Base-by-base conservation (phyloP, 768 basidiomycete genomes). In the Lactarius tabidus region DNA sequence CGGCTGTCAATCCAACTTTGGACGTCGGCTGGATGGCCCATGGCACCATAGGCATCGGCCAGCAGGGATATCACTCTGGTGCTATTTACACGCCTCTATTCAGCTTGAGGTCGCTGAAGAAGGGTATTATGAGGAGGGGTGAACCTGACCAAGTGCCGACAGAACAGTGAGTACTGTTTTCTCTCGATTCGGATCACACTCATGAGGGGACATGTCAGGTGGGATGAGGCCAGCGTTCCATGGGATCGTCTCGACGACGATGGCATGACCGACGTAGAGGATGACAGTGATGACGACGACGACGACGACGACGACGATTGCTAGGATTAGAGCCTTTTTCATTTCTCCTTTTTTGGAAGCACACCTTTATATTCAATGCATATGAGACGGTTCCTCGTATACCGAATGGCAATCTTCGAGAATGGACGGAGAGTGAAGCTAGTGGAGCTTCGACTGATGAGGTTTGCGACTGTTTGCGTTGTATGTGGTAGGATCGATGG, bases 221-320 rank as follows among this genome's bases (percentile, higher is more conserved):
- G 65, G 65, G 38, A 35, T 5, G 60, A 66, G 17, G 15, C 65
- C 3, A 38, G 41, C 14, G 60, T 66, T 23, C 65, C 65, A 2
- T 62, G 65, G 65, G 38, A 62, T 8, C 8, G 51, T 31, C 60
- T 66, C 38, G 43, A 66, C 29, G 65, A 66, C 0, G 65, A 66
- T 28, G 60, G 60, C 7, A 26, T 38, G 36, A 52, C 59, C 15
- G 64, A 65, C 20, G 45, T 56, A 35, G 65, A 62, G 57, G 55
- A 48, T 12, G 54, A 48, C 23, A 26, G 18, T 53, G 39, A 59
- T 23, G 26, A 38, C 10, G 48, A 52, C n/a, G 41, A 56, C 15
- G 23, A 62, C 35, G n/a, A 43, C 31, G 23, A 57, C 17, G 43
- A 45, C 43, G n/a, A 45, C 43, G n/a, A n/a, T n/a, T n/a, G n/a